Conservation (phyloP, 2,329 filamentous ascomycete genomes). For the Microdochium trichocladiopsis region DNA sequence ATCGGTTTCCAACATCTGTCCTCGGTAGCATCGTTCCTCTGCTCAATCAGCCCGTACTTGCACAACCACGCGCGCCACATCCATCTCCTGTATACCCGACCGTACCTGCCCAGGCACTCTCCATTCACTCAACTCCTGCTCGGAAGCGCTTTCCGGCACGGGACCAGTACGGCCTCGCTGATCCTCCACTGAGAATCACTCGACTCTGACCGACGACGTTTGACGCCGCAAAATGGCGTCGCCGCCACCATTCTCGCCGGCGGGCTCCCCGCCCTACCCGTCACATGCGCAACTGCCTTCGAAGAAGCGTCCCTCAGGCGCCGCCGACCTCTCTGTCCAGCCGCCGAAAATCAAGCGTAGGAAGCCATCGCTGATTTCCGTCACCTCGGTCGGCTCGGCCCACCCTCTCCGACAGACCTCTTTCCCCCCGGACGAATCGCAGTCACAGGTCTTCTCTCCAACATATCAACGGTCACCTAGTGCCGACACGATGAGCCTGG, state of each 20-base stretch:
- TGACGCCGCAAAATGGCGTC: no score
- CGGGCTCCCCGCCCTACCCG: conserved; percentile 48
- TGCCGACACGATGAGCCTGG: conserved; percentile 51
- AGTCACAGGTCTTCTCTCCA: conserved; percentile 34
- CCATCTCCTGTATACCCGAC: background rate
- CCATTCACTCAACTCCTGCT: background rate
- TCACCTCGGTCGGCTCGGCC: conserved; percentile 40
- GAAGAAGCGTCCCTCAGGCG: conserved; percentile 58
- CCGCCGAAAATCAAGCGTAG: conserved; percentile 54
- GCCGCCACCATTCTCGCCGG: conserved; percentile 44
- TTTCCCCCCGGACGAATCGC: conserved; percentile 59
- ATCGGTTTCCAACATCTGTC: no score
- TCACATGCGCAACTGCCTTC: conserved; percentile 42
- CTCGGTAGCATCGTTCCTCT: no score
- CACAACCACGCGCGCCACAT: no score
- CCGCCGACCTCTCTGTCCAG: conserved; percentile 42
- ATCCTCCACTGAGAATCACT: no score
- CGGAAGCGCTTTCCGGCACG: no score
- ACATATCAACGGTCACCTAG: conserved; percentile 57
- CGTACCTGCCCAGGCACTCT: background rate
- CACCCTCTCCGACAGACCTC: conserved; percentile 76
- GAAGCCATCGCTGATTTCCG: conserved; percentile 60
- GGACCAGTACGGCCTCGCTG: no score
- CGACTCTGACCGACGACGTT: no score
- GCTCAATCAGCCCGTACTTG: no score